Conservation (phyloP, 495 filamentous ascomycete species). For the Aspergillus steynii region DNA sequence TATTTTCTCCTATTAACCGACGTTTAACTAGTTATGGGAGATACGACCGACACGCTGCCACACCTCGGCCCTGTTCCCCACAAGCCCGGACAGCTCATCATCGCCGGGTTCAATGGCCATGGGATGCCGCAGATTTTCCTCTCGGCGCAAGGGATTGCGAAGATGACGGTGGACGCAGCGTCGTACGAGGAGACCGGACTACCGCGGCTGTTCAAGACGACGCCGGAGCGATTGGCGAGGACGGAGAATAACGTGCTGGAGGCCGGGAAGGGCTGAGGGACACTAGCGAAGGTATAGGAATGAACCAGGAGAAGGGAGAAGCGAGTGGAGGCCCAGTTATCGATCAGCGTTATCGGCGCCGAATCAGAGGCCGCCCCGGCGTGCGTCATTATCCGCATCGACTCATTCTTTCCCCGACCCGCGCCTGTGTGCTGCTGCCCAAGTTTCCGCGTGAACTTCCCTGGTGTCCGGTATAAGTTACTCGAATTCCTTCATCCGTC, state of each 20-base stretch:
- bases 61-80: conserved; percentile 47
- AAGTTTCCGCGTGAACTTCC: background rate
- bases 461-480: too few species aligned
- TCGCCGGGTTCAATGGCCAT: conserved; percentile 52
- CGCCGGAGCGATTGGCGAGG: conserved; percentile 28
- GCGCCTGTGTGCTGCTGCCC: conserved; percentile 10
- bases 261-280: background rate
- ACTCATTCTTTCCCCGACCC: conserved; percentile 18
- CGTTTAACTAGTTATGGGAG: conserved; percentile 36
- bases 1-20: background rate
- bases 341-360: conserved; percentile 18
- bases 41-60: conserved; percentile 43
- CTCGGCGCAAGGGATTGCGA: conserved; percentile 43
- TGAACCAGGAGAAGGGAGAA: background rate
- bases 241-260: conserved; percentile 23
- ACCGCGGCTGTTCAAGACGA: conserved; percentile 41
- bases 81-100: conserved; percentile 40
- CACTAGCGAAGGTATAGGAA: background rate
- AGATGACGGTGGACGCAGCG: conserved; percentile 37
- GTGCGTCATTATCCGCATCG: conserved; percentile 24
- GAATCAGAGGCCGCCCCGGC: conserved; percentile 20
- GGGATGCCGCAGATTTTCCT: conserved; percentile 54
- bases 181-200: conserved; percentile 40
- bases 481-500: background rate
- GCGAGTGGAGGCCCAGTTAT: background rate